These are phyloP conservation scores for Xylaria sp. DNA, from an alignment of 2,329 filamentous ascomycete species.

Conservation along the genomic window DNA sequence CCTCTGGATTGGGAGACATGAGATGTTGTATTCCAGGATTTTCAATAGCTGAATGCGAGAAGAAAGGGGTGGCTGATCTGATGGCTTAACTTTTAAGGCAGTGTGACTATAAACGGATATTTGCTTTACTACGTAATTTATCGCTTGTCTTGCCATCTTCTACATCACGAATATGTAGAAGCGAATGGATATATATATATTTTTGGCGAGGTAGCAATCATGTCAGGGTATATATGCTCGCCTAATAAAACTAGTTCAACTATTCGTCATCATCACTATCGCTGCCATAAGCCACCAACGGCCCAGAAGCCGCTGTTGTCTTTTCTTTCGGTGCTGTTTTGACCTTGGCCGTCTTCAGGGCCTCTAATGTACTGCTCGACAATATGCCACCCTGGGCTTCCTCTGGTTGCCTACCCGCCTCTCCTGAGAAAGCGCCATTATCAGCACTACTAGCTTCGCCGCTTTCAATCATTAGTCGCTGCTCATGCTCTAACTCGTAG, in stretches of 20 bases:
- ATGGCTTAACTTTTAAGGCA: not conserved
- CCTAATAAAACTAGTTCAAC: slow-evolving; percentile 6
- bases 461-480: slow-evolving; percentile 66
- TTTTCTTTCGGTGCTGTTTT: slow-evolving; percentile 65
- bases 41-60: slow-evolving; percentile 74
- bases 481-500: slow-evolving; percentile 71
- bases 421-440: slow-evolving; percentile 53
- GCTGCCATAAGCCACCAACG: slow-evolving; percentile 88
- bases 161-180: not conserved
- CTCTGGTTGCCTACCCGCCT: slow-evolving; percentile 53
- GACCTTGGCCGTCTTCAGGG: slow-evolving; percentile 70
- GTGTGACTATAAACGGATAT: not conserved
- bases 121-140: not conserved
- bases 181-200: not conserved
- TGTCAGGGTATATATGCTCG: slow-evolving; percentile 26
- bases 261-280: slow-evolving; percentile 75
- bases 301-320: slow-evolving; percentile 66
- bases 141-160: slow-evolving; percentile 6
- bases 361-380: slow-evolving; percentile 82
- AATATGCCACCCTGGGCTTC: slow-evolving; percentile 72
- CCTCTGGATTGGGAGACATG: slow-evolving; percentile 84
- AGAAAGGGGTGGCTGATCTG: not conserved
- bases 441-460: slow-evolving; percentile 60
- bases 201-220: not conserved
- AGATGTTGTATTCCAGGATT: slow-evolving; percentile 84